Base-by-base conservation (phyloP, 2,329 filamentous ascomycete species). In the Verticillium dahliae region DNA sequence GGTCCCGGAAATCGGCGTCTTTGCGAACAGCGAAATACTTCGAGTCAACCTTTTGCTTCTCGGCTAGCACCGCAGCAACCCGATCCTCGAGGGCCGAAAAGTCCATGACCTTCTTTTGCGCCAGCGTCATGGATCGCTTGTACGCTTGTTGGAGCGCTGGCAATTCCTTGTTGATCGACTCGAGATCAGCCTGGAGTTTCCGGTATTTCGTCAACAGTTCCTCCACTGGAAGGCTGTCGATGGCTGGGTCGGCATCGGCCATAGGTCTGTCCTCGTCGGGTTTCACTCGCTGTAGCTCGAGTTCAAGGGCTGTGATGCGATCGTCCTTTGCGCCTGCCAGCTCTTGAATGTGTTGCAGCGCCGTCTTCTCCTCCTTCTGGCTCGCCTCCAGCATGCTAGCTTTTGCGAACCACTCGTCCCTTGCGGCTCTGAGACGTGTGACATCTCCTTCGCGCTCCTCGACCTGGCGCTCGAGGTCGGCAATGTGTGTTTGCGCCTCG, bases 1-100 rank as follows among this genome's bases (percentile, higher is more conserved):
- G 82, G 62, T 92, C 89, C 58, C 92, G 85, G 55, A 90, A 88
- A 70, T 98, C 94, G 71, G 94, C 96, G 67, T 93, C 90, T 73
- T 97, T 97, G 81, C 96, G 92, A 9, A 93, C 92, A 1, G 91
- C 91, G 74, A 98, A 98, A 73, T 96, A 99, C 75, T 98, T 98
- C 71, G 98, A 94, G 70, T 99, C 95, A 1, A 94, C 94, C 75
- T 97, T 98, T 66, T 89, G 88, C 78, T 99, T 99, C 75, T 99
- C 92, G 0, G 92, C 91, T 50, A 85, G 86, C 22, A 96, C 78
- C 31, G 90, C 81, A 18, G 85, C 78, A 41, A 94, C 80, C 65
- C 89, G 90, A 61, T 97, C 92, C 76, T 98, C 93, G 71, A 92
- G 79, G 4, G 83, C 81, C 6, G 82, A 79, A 59, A 90, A 86